Evolutionary conservation across 768 basidiomycete genomes (phyloP).

Genomic region (Leccinum arenicola): DNA sequence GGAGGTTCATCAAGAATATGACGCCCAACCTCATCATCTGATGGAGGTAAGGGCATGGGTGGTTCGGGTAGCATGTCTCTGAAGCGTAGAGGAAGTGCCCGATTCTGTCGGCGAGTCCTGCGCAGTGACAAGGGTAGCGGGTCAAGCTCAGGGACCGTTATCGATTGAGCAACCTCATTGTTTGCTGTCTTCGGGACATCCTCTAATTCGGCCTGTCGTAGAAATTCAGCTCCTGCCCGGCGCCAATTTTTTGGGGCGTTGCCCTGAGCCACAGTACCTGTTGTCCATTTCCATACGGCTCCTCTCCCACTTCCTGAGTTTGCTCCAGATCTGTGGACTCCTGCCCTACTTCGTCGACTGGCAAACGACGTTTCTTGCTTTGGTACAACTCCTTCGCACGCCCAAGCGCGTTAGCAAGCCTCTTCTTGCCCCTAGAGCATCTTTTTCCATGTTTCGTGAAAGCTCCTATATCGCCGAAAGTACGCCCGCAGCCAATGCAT

Average conservation of each 20-base stretch:
- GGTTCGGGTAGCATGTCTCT: not conserved
- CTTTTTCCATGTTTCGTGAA: not conserved
- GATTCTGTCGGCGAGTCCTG: not conserved
- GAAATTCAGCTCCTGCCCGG: not conserved
- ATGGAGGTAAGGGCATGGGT: not conserved
- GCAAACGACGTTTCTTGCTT: not conserved
- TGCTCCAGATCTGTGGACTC: not conserved
- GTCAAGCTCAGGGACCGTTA: too few relatives aligned
- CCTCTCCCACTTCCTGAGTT: not conserved
- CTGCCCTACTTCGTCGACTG: not conserved
- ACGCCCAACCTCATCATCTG: not conserved
- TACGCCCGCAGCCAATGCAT: not conserved
- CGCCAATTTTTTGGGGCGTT: not conserved
- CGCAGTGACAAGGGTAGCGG: not conserved
- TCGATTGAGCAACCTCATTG: too few relatives aligned
- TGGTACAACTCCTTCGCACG: not conserved
- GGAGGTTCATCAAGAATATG: not conserved
- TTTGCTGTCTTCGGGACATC: too few relatives aligned
- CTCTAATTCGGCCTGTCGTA: not conserved
- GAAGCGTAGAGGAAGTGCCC: not conserved
- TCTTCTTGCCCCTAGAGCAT: not conserved
- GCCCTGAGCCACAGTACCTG: not conserved
- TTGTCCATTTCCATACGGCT: not conserved
- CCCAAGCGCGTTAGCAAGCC: not conserved
- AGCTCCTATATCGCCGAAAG: not conserved